These are phyloP conservation scores for Trichophaea hybrida DNA, from an alignment of 2,329 filamentous ascomycete species.

Conservation along the genomic window DNA sequence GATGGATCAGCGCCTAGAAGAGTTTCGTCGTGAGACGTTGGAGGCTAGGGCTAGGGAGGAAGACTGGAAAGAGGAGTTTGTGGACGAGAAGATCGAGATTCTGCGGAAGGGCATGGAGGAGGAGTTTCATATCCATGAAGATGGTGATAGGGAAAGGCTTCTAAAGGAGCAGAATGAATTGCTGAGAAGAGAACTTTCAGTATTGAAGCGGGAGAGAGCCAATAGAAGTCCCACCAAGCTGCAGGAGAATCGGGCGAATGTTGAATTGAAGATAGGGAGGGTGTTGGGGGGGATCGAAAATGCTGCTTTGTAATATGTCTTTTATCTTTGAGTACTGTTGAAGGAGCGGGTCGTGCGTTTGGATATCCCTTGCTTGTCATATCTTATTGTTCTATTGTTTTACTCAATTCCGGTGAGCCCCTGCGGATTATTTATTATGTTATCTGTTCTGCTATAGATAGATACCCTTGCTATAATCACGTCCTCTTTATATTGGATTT, in stretches of 20 bases:
- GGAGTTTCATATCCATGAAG: constrained; percentile 3
- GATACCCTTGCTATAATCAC: too few species aligned
- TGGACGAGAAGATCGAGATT: constrained; percentile 76
- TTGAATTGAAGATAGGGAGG: not conserved
- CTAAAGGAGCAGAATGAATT: constrained; percentile 58
- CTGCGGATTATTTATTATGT: not conserved
- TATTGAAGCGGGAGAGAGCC: constrained; percentile 51
- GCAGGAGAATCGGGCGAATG: not conserved
- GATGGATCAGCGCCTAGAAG: constrained; percentile 65
- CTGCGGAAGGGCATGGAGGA: constrained; percentile 41
- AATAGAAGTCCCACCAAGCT: constrained; percentile 48
- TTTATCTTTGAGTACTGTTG: too few species aligned
- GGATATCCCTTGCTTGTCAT: too few species aligned
- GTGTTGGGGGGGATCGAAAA: not conserved
- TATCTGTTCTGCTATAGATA: not conserved
- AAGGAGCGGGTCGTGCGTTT: too few species aligned
- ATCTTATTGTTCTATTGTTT: not conserved
- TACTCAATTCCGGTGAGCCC: not conserved
- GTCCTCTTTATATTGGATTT: too few species aligned
- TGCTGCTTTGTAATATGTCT: not conserved
- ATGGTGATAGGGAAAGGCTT: constrained; percentile 34
- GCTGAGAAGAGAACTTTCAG: constrained; percentile 48
- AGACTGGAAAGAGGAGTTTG: constrained; percentile 67
- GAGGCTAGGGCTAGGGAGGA: constrained; percentile 61
- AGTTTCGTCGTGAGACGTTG: constrained; percentile 72